phyloP scores from a whole-genome alignment of 768 basidiomycete species.

The Tylopilus sp. region DNA sequence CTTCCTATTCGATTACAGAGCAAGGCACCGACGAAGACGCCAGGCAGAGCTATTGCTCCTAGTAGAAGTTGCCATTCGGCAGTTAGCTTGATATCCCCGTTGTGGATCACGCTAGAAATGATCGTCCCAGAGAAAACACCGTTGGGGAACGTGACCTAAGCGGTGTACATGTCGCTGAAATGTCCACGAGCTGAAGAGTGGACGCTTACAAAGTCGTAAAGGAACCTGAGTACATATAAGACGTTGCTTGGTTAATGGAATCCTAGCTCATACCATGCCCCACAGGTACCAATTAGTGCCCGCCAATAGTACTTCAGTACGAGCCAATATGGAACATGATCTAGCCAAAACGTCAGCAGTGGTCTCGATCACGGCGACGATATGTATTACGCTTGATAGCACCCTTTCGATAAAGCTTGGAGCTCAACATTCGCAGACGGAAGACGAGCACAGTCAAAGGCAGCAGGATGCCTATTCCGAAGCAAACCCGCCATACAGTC shows the following conservation, averaged over 20 bases:
- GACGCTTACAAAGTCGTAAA: conserved; percentile 58
- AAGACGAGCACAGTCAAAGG: conserved; percentile 70
- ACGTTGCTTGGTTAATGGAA: not conserved
- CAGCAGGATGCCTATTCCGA: conserved; percentile 58
- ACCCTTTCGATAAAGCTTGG: conserved; percentile 56
- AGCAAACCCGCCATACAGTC: conserved; percentile 67
- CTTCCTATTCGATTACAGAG: conserved; percentile 55
- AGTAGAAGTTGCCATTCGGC: conserved; percentile 72
- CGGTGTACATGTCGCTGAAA: not conserved
- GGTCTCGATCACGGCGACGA: not conserved
- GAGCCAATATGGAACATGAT: conserved; percentile 56
- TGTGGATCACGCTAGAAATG: conserved; percentile 61
- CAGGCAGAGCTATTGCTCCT: conserved; percentile 59
- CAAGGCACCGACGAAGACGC: conserved; percentile 48
- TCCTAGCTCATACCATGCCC: conserved; percentile 51
- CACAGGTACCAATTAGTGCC: conserved; percentile 65
- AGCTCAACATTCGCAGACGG: conserved; percentile 69
- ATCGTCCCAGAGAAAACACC: conserved; percentile 67
- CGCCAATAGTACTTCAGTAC: conserved; percentile 65
- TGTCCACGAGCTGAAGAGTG: not conserved
- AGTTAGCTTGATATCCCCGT: conserved; percentile 51
- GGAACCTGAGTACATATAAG: conserved; percentile 43
- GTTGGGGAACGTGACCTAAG: conserved; percentile 66
- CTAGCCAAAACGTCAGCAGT: conserved; percentile 30
- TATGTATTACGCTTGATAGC: conserved; percentile 58